Percentiles rank a stretch among this genome's conserved stretches.
Evolutionary conservation across 441 rosid species (phyloP).

Genomic region (Bruguiera hainesii): DNA sequence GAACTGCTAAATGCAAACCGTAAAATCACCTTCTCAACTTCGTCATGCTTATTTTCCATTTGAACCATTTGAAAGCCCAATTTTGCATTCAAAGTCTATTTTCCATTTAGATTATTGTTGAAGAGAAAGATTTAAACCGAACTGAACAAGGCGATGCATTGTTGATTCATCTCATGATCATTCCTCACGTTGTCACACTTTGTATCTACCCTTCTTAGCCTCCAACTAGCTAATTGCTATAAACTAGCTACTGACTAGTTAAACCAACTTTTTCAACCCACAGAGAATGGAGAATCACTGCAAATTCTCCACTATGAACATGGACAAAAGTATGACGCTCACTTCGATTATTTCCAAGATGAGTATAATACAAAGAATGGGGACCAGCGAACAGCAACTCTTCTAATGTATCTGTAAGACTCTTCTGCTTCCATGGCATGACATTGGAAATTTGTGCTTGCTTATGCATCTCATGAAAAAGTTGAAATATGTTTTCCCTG

Average conservation of each 20-base stretch:
- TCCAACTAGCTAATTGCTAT: neutral
- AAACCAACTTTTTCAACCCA: conserved; percentile 13
- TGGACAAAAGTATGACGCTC: conserved; percentile 91
- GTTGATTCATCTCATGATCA: too few species aligned
- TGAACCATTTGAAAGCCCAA: neutral
- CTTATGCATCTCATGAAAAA: neutral
- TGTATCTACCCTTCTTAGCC: too few species aligned
- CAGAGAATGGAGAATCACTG: conserved; percentile 95
- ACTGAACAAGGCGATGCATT: neutral
- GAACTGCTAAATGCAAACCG: too few species aligned
- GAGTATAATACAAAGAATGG: conserved; percentile 79
- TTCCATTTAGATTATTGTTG: neutral
- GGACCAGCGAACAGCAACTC: conserved; percentile 94
- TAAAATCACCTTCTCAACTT: too few species aligned
- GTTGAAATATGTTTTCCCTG: neutral
- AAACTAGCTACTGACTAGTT: conserved; percentile 6
- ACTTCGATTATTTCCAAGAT: conserved; percentile 82
- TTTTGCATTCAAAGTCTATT: neutral
- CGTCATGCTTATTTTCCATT: too few species aligned
- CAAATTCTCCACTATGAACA: conserved; percentile 88
- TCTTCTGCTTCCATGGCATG: neutral
- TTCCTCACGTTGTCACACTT: too few species aligned
- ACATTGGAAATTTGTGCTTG: neutral
- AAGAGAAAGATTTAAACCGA: neutral
- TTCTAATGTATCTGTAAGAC: conserved; percentile 95